These are phyloP conservation scores for Fusarium sp. DNA, from an alignment of 2,329 filamentous ascomycete genomes.

Conservation along the genomic window DNA sequence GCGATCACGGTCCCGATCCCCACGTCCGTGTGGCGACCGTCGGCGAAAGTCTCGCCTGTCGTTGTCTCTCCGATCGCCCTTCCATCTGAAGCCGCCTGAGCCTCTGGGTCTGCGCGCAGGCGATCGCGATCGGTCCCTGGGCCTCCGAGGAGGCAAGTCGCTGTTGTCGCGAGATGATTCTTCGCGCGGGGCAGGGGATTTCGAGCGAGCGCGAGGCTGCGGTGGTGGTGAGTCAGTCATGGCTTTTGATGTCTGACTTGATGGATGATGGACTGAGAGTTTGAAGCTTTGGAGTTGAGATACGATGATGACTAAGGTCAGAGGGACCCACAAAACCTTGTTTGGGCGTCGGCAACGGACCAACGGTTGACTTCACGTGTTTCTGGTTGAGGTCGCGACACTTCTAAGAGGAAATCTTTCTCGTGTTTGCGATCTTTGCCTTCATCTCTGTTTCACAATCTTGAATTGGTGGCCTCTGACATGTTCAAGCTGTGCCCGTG, in stretches of 20 bases:
- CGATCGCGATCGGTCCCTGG: conserved; percentile 41
- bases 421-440: background rate
- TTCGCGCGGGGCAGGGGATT: conserved; percentile 24
- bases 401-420: background rate
- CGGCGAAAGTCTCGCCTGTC: conserved; percentile 41
- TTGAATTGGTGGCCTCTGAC: background rate
- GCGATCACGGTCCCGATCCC: conserved; percentile 37
- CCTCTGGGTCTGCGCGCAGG: conserved; percentile 37
- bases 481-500: background rate
- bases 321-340: background rate
- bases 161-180: conserved; percentile 2
- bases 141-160: conserved; percentile 32
- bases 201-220: conserved; percentile 30
- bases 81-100: conserved; percentile 43
- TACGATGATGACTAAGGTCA: background rate
- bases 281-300: background rate
- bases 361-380: background rate
- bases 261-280: background rate
- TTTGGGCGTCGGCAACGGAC: background rate
- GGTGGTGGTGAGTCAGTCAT: conserved; percentile 34
- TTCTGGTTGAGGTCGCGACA: background rate
- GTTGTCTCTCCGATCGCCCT: conserved; percentile 40
- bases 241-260: background rate
- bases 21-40: conserved; percentile 37
- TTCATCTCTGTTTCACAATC: background rate